Percentiles rank a stretch among this genome's conserved stretches.
Conservation (phyloP, 139 green algal genomes). For the Coelastrella sp. region DNA sequence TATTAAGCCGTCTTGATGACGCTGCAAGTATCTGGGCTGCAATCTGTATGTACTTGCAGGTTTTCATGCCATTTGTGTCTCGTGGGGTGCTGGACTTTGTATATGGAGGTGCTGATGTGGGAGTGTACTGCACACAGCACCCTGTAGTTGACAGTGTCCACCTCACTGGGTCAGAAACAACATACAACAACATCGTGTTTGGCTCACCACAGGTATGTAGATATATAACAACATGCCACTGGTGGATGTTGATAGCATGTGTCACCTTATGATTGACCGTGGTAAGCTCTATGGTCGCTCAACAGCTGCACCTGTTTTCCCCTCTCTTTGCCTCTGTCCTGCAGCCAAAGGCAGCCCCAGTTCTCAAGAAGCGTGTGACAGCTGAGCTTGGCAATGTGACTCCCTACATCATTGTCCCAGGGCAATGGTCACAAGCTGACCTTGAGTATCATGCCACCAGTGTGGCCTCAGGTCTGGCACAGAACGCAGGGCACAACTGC, state of each 20-base stretch:
- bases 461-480: constrained; percentile 67
- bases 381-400: constrained; percentile 91
- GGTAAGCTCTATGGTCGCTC: no score
- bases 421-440: constrained; percentile 68
- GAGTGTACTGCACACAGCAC: constrained; percentile 68
- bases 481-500: constrained; percentile 89
- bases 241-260: no score
- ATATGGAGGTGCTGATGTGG: constrained; percentile 77
- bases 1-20: no score
- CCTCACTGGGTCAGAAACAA: constrained; percentile 81
- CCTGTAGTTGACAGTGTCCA: constrained; percentile 69
- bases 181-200: constrained; percentile 88
- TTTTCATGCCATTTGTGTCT: constrained; percentile 75
- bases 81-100: constrained; percentile 76
- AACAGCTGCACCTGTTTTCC: background rate
- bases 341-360: constrained; percentile 30
- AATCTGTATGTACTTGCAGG: background rate
- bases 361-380: constrained; percentile 63
- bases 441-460: constrained; percentile 78
- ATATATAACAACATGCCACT: no score
- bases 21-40: no score
- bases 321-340: background rate
- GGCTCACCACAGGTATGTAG: constrained; percentile 40
- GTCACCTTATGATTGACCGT: no score
- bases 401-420: constrained; percentile 84